Base-by-base conservation (phyloP, 192 early-diverging fungal genomes). In the Allomyces javanicus region DNA sequence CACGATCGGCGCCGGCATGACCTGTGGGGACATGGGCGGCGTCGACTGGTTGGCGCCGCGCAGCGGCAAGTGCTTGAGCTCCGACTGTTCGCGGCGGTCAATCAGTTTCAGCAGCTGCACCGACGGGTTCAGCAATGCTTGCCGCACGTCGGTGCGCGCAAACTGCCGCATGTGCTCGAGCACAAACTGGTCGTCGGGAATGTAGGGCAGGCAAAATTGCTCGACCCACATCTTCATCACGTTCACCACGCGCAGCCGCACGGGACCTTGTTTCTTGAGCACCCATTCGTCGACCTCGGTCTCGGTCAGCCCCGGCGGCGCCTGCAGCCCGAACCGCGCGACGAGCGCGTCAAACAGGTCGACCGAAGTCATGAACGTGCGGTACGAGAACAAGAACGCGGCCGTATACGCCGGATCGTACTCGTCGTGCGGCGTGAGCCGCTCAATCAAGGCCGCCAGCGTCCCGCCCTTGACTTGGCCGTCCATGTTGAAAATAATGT, bases 141-240 rank as follows among this genome's bases (percentile, higher is more conserved):
- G 83, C 24, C 81, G 78, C 82, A 94, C 88, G 22, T 75, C 75
- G n/a, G 78, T 84, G 44, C 80, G 79, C 14, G 85, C 86, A 75
- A 96, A 94, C 25, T 85, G 75, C 44, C 81, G 79, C 62, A 96
- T 81, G 67, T 75, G 74, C 63, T 82, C 80, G 26, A 99, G 74
- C 43, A 80, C 83, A 44, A n/a, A 14, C 50, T 1, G 1, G 50
- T 93, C 92, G 62, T 84, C 81, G 9, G 78, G 76, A 66, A 88
- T 85, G 71, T 84, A 81, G 67, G 92, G 89, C 44, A 84, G 76
- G 69, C 86, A 89, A 71, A 95, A 89, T 66, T 79, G 83, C 76
- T 99, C 96, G 10, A 97, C 73, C 96, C 96, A 99, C 22, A 77
- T 86, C 75, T 94, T 97, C 70, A 97, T 80, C 44, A 96, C 80